Conservation (phyloP, 2,329 filamentous ascomycete species). For the Mycosphaerella arachidis region DNA sequence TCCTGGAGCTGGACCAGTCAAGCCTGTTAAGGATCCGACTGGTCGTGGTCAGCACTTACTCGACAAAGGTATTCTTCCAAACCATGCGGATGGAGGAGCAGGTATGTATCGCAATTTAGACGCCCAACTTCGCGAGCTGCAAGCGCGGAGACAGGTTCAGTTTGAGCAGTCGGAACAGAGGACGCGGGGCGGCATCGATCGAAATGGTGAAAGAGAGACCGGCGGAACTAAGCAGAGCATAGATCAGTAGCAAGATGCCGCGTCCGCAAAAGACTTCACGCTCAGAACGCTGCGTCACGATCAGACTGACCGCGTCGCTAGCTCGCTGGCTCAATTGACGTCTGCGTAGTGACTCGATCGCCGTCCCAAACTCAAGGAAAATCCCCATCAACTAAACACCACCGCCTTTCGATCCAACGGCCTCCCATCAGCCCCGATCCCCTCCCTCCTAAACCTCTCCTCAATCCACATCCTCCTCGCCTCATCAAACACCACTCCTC, state of each 20-base stretch:
- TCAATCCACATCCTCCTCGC: constrained; percentile 83
- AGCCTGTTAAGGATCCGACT: too few relatives aligned
- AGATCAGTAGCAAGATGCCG: neutral
- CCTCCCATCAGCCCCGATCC: constrained; percentile 80
- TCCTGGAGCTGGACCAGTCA: too few relatives aligned
- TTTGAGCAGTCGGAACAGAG: too few relatives aligned
- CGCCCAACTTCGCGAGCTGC: too few relatives aligned
- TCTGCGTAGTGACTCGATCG: neutral
- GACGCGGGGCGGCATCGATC: too few relatives aligned
- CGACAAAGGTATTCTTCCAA: too few relatives aligned
- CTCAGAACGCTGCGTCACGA: neutral
- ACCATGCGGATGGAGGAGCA: too few relatives aligned
- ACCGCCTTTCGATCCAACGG: constrained; percentile 94
- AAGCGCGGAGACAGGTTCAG: too few relatives aligned
- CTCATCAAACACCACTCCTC: constrained; percentile 81
- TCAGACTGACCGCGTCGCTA: neutral
- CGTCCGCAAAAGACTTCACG: neutral
- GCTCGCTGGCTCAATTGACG: neutral
- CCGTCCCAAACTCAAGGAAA: neutral
- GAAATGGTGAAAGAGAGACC: too few relatives aligned
- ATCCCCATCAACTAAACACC: constrained; percentile 64
- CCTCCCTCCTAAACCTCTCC: constrained; percentile 77
- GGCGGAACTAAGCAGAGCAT: neutral
- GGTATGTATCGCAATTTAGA: too few relatives aligned
- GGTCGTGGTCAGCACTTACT: too few relatives aligned